These are phyloP conservation scores for Lactarius hatsudake DNA, from an alignment of 768 basidiomycete genomes.

Conservation along the genomic window DNA sequence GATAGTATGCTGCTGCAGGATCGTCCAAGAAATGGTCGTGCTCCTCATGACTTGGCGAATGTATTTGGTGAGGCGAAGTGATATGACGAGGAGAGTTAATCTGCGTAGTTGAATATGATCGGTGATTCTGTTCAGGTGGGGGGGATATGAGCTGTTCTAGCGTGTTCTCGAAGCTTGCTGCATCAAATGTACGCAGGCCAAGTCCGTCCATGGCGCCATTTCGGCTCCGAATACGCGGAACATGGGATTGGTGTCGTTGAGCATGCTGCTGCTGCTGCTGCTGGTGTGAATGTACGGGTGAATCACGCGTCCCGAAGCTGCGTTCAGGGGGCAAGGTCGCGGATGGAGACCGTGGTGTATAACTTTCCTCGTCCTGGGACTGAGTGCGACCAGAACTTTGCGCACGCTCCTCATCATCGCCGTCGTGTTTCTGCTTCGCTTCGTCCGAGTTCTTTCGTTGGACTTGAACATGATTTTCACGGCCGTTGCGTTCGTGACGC, in stretches of 20 bases:
- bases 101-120: slow-evolving; percentile 9
- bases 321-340: slow-evolving; percentile 20
- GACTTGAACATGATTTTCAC: slow-evolving; percentile 1
- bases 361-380: slow-evolving; percentile 28
- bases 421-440: slow-evolving; percentile 5
- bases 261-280: slow-evolving; percentile 6
- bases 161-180: slow-evolving; percentile 19
- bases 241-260: background rate
- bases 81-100: background rate
- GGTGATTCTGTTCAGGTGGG: slow-evolving; percentile 10
- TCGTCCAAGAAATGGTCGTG: slow-evolving; percentile 59
- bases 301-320: slow-evolving; percentile 9
- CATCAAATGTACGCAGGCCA: slow-evolving; percentile 25
- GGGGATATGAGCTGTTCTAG: slow-evolving; percentile 23
- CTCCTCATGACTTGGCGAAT: slow-evolving; percentile 48
- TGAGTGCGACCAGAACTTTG: slow-evolving; percentile 20
- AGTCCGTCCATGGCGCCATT: slow-evolving; percentile 27
- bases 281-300: slow-evolving; percentile 7
- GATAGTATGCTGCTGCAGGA: slow-evolving; percentile 56
- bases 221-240: slow-evolving; percentile 24
- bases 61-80: slow-evolving; percentile 32
- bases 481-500: slow-evolving; percentile 20
- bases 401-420: slow-evolving; percentile 15
- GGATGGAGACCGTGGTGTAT: slow-evolving; percentile 27
- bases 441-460: slow-evolving; percentile 12